Evolutionary conservation across 2,329 filamentous ascomycete species (phyloP), one percentile per base, ranked within the genome.

Genomic region (Xylariaceae sp.): DNA sequence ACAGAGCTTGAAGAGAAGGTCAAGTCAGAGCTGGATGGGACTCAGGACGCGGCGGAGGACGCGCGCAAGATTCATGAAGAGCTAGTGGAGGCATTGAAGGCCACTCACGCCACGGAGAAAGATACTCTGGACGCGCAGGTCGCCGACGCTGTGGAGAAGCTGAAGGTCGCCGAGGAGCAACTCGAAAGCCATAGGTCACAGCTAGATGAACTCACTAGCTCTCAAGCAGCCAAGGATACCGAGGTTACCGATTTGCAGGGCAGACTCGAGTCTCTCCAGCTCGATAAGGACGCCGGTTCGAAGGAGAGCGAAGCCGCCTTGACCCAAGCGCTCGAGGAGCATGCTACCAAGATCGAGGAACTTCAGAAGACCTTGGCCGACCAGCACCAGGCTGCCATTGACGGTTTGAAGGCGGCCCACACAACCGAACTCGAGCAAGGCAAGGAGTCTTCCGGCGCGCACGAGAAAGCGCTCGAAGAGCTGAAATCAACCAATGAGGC

Each of bases 361-460:
- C 52, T 79, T n/a, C 64, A 69, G 46, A 53, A 60, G 26, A 61
- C 64, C 1, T 53, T 77, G 5, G 55, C 61, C 13, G 61, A 69
- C 17, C 63, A 78, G 48, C 71, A 78, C 43, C 52, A 64, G 29
- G 55, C 64, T 26, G 59, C 65, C 13, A 47, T 77, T 10, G 59
- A 65, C 26, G 64, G 65, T 4, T 54, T 79, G 29, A 67, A 76
- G 50, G 56, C 63, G n/a, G 67, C 70, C 42, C 70, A 78, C 43
- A 60, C 65, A 19, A 61, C 64, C 29, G 66, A 70, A 40, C 54
- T 77, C 18, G 63, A 63, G 5, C 62, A 68, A 45, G 65, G 61
- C 35, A 60, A 65, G 44, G 48, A 61, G 1, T 59, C 67, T 31
- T 57, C 60, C 7, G 58, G 60, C 10, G 65, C 64, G 2, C 66